These are phyloP conservation scores for Gossypium schwendimanii DNA, from an alignment of 441 rosid species.

Conservation along the genomic window DNA sequence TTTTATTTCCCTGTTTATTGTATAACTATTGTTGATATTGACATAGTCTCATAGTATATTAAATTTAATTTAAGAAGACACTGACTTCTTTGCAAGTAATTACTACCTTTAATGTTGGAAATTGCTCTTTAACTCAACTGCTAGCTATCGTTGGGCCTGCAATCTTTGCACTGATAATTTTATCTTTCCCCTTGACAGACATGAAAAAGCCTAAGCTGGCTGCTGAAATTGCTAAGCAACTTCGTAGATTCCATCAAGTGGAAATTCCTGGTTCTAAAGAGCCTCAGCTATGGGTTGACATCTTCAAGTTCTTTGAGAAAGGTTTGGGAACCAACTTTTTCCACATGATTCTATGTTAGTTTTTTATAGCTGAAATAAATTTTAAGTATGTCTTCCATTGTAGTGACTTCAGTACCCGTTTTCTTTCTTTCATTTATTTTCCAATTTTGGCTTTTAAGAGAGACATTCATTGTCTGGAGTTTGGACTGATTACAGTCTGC, in stretches of 20 bases:
- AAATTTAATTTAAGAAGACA: background rate
- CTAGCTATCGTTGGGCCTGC: background rate
- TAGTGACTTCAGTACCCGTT: background rate
- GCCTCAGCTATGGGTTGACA: constrained; percentile 87
- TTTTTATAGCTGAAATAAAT: background rate
- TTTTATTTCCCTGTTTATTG: background rate
- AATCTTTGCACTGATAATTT: constrained; percentile 2
- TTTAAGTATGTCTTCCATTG: background rate
- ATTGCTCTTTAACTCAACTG: background rate
- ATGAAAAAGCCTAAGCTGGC: constrained; percentile 70
- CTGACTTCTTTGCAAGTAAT: background rate
- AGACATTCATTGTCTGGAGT: background rate
- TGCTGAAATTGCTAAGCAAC: constrained; percentile 80
- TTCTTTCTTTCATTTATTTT: background rate
- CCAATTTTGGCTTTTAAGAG: background rate
- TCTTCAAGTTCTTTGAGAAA: constrained; percentile 74
- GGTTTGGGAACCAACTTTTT: constrained; percentile 29
- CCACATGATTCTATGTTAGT: background rate
- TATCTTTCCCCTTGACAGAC: constrained; percentile 38
- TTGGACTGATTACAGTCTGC: background rate
- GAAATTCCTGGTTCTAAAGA: constrained; percentile 86
- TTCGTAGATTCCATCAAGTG: constrained; percentile 68
- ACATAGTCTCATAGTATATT: background rate
- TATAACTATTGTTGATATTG: background rate
- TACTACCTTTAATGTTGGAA: background rate